Base-by-base conservation (phyloP, 805 yeast genomes). In the Starmera pachycereana region DNA sequence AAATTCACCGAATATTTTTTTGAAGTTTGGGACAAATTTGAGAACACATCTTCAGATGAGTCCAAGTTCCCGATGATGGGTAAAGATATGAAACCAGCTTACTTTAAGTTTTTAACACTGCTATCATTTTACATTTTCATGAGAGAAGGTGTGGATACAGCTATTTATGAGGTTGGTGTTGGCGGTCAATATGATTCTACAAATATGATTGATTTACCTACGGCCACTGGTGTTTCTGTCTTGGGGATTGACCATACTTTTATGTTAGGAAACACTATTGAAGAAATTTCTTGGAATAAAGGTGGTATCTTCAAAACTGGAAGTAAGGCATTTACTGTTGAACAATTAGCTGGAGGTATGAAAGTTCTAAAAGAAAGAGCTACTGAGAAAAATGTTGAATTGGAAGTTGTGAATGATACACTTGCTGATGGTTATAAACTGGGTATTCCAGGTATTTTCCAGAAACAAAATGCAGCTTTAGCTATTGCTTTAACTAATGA, bases 131-230 rank as follows among this genome's bases (percentile, higher is more conserved):
- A 94, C 57, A 82, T 87, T 1, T 94, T 94, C 51, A 58, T 86
- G 62, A 71, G 75, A 40, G 98, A 92, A 61, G 82, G 84, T 2
- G 89, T 92, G n/a, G 84, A 88, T 54, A 75, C 96, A 30, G 97
- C 97, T 11, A 81, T 92, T 32, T 88, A 85, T 55, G 99, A 92
- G 59, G 99, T 94, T 28, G 99, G 99, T 18, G 95, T 92, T 37
- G 99, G 99, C 27, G 99, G 99, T 7, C 94, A 85, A 56, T 87
- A 78, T 53, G 99, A 92, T 60, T 86, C 96, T n/a, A 92, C 99
- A 11, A 92, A 92, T 57, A 73, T 92, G 3, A 74, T 92, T 37
- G 76, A 70, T 34, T 63, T 68, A 34, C 97, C 98, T 14, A 73
- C 84, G 0, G 89, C 78, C 1, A 80, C 95, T 36, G 98, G 95